Evolutionary conservation across 2,329 filamentous ascomycete genomes (phyloP).

Genomic region (Didymellaceae sp.): DNA sequence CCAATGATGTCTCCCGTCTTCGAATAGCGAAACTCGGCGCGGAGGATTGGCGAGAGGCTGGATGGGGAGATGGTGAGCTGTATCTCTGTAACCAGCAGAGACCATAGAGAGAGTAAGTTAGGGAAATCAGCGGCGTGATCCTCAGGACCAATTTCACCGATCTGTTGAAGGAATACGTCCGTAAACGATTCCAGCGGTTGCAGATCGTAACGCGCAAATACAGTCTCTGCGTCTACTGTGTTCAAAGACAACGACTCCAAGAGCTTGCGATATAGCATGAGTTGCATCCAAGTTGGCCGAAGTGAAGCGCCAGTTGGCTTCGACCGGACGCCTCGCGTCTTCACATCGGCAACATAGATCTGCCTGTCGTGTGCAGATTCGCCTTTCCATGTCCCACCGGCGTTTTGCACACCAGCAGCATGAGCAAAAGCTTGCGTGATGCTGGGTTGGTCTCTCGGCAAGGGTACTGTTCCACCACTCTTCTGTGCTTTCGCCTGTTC

Average conservation of each 20-base stretch:
- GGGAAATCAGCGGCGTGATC: conserved; percentile 64
- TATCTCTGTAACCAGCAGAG: conserved; percentile 67
- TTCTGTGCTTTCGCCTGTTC: conserved; percentile 40
- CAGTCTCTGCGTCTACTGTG: conserved; percentile 69
- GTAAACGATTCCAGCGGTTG: conserved; percentile 72
- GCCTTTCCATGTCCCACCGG: conserved; percentile 16
- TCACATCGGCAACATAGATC: conserved; percentile 86
- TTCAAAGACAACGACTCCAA: conserved; percentile 77
- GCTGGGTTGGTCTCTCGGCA: conserved; percentile 41
- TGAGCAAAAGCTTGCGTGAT: conserved; percentile 37
- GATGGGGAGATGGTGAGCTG: conserved; percentile 59
- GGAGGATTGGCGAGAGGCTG: conserved; percentile 57
- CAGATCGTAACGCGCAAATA: conserved; percentile 76
- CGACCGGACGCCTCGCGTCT: conserved; percentile 73
- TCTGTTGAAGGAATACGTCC: conserved; percentile 77
- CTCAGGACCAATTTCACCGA: conserved; percentile 63
- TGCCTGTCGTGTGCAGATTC: conserved; percentile 34
- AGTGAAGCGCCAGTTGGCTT: conserved; percentile 70
- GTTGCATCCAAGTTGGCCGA: conserved; percentile 80
- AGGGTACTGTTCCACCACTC: conserved; percentile 39
- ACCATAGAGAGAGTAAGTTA: conserved; percentile 66
- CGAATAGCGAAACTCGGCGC: conserved; percentile 61
- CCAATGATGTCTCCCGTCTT: conserved; percentile 61
- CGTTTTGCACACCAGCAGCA: neutral
- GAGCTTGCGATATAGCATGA: conserved; percentile 88